phyloP scores from a whole-genome alignment of 1,284 basidiomycete species.

The Pholiota adiposa region DNA sequence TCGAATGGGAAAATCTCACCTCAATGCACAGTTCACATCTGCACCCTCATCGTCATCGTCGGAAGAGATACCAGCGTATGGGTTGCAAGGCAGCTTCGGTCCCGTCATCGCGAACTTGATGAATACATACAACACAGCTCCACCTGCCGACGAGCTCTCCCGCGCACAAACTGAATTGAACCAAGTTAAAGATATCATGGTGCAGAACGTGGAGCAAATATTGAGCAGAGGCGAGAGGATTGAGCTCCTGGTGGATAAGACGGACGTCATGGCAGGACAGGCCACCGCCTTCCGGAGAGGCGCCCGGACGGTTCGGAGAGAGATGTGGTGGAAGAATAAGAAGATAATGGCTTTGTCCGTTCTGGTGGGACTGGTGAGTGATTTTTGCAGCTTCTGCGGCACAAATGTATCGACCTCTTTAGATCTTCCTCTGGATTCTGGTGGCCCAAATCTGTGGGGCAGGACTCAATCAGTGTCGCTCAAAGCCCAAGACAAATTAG shows the following conservation, averaged over 20 bases:
- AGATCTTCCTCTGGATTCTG: conserved; percentile 81
- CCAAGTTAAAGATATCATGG: conserved; percentile 97
- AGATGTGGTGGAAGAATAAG: conserved; percentile 98
- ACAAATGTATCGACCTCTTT: conserved; percentile 17
- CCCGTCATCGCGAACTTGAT: conserved; percentile 73
- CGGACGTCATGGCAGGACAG: conserved; percentile 93
- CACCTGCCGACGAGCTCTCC: conserved; percentile 90
- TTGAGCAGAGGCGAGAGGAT: conserved; percentile 94
- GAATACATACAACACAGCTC: conserved; percentile 86
- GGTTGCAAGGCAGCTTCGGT: conserved; percentile 72
- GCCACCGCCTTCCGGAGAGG: conserved; percentile 95
- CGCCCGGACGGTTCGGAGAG: conserved; percentile 82
- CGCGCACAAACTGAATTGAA: conserved; percentile 91
- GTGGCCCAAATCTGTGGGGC: conserved; percentile 88
- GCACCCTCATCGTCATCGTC: conserved; percentile 53
- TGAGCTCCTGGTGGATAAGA: conserved; percentile 96
- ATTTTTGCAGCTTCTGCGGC: conserved; percentile 5
- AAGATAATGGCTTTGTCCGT: conserved; percentile 76
- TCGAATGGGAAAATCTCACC: conserved; percentile 6
- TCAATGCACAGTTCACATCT: conserved; percentile 59
- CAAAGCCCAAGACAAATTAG: conserved; percentile 17
- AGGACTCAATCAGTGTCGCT: conserved; percentile 66
- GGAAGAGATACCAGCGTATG: conserved; percentile 58
- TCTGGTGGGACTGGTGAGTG: conserved; percentile 77
- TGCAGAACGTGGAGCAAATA: conserved; percentile 95